Evolutionary conservation across 176 grass and related monocot genomes (phyloP), one percentile per base, ranked within the genome.

Genomic region (Carex littledalei): DNA sequence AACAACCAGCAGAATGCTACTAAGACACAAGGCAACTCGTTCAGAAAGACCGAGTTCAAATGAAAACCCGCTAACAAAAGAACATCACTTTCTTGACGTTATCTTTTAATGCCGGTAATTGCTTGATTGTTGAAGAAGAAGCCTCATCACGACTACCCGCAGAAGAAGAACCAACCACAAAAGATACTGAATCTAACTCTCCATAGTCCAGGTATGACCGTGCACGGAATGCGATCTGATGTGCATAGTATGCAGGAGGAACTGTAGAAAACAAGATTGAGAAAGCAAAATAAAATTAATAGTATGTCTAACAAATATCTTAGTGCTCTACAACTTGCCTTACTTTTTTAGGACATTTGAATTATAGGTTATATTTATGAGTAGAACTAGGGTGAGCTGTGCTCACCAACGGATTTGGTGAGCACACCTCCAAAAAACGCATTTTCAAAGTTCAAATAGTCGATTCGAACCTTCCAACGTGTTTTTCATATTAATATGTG

Each of bases 211-310:
- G 3, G 79, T 97, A 97, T 67, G 88, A 89, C 15, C 90, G 77
- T 20, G 94, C 94, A 1, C 92, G 89, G 68, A 82, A 97, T 6
- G 94, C 94, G 8, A 89, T 82, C 11, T 91, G 91, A 85, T 94
- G 90, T 53, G 92, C 92, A 9, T 97, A 97, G 66, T 94, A 97
- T 3, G 86, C 92, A 55, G 94, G 92, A 54, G 92, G 90, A 60
- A 86, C 94, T 94, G 54, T 18, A 35, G 67, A 22, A 63, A 55
- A 79, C 14, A 84, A 24, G n/a, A 88, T 11, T 14, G 31, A 24
- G 54, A 12, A 81, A 41, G 22, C 0, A 47, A 73, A 4, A 18
- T 39, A 29, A 65, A 65, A 31, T 29, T 13, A 15, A 29, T 31
- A 65, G 32, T 64, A 10, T 64, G 10, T 5, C 62, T 26, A 26